Percentiles rank a stretch among this genome's conserved stretches.
phyloP scores from a whole-genome alignment of 139 green algal species.

The Deuterostichococcus epilithicus region DNA sequence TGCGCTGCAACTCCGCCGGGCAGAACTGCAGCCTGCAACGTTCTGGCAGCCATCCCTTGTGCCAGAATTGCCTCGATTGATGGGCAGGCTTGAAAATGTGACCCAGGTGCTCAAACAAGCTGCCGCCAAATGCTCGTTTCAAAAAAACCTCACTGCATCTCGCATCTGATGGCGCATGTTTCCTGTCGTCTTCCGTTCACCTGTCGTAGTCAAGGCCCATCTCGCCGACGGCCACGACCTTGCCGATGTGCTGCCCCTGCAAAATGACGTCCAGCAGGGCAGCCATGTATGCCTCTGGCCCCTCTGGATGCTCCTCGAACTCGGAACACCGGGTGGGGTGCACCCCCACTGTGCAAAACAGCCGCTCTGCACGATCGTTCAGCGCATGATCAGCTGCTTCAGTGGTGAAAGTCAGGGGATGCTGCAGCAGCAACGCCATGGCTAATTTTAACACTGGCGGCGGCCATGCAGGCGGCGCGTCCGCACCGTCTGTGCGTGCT shows the following conservation, averaged over 20 bases:
- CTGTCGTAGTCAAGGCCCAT: slow-evolving; percentile 73
- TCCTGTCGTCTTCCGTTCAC: slow-evolving; percentile 12
- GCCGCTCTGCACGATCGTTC: slow-evolving; percentile 46
- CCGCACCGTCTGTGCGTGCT: slow-evolving; percentile 28
- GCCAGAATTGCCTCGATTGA: background rate
- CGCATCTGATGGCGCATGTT: background rate
- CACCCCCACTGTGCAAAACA: slow-evolving; percentile 82
- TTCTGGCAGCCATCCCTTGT: background rate
- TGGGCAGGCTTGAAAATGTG: background rate
- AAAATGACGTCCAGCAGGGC: slow-evolving; percentile 38
- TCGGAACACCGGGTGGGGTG: slow-evolving; percentile 79
- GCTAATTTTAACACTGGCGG: no score
- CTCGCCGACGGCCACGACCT: slow-evolving; percentile 85
- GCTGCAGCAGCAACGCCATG: background rate
- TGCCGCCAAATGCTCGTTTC: background rate
- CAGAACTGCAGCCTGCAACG: slow-evolving; percentile 78
- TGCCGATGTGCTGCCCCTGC: slow-evolving; percentile 49
- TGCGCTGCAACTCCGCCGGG: slow-evolving; percentile 53
- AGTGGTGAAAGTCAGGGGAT: background rate
- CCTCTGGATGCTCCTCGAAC: slow-evolving; percentile 54
- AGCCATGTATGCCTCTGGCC: slow-evolving; percentile 46
- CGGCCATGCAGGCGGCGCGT: no score
- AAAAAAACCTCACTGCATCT: background rate
- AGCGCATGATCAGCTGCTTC: no score
- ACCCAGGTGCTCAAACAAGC: no score